Base-by-base conservation (phyloP, 2,329 filamentous ascomycete species). In the Penicillium sp. region DNA sequence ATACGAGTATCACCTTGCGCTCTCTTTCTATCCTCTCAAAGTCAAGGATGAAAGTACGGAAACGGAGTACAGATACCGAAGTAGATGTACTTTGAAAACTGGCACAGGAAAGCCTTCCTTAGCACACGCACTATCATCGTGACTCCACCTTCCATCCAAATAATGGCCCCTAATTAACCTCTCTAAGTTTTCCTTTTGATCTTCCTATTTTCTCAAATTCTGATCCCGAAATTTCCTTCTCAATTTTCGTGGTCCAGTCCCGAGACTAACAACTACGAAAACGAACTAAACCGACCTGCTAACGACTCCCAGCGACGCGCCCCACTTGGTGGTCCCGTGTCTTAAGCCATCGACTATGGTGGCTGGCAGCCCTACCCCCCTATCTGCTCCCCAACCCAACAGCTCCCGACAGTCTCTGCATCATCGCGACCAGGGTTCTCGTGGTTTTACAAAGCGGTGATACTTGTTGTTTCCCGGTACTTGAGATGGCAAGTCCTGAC, bases 111-210 rank as follows among this genome's bases (percentile, higher is more conserved):
- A 24, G 10, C 22, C 42, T 17, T 45, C 22, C 12, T 26, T 15
- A 9, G 44, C 17, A 35, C 17, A 10, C 35, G 17, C 26, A 12
- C 10, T 22, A 8, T 53, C 50, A 9, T 17, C 30, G 1, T 7
- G 33, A 17, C 33, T 40, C 35, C 33, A 40, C 51, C 33, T 28
- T 12, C 51, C n/a, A 38, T 45, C n/a, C 4, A 26, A 63, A 62
- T 59, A 65, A 62, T 62, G 58, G 38, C 59, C 62, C 65, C 57
- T 68, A 69, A 69, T 68, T 62, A 62, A 64, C n/a, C 62, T 62
- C 64, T 58, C 60, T 49, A 5, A n/a, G 24, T n/a, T 65, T 67
- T 51, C 28, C 33, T 24, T 51, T 28, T 51, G 26, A 19, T 51
- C n/a, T 35, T n/a, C 12, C 30, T n/a, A 26, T 8, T 53, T 37